Evolutionary conservation across 2,329 filamentous ascomycete species (phyloP), one percentile per base, ranked within the genome.

Genomic region (Diaporthe eres): DNA sequence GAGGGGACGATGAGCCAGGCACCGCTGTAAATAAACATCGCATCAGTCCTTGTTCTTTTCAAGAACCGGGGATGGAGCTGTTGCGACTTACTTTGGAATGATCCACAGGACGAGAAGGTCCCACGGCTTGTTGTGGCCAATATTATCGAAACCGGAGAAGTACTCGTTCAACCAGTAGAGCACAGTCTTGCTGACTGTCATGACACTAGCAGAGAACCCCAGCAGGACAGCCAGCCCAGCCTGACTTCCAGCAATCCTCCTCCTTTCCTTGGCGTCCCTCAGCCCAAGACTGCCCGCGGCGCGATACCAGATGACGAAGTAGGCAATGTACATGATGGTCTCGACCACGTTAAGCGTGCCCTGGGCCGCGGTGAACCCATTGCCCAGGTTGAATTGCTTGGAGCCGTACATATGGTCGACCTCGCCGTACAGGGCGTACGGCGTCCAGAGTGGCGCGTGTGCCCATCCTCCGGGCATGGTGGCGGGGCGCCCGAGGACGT

Each of bases 331-430:
- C 75, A 84, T 74, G 53, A 79, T 74, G 4, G 90, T 79, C 80
- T 85, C 82, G 74, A 80, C 78, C 4, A 81, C 74, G 76, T 85
- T 86, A 60, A 86, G 82, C 9, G 87, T 80, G 39, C 89, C 90
- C 87, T 98, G 95, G 51, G 95, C 94, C 57, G 89, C 90, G 0
- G 94, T 94, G 85, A 97, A 98, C 49, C 95, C 95, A 81, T 92
- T 92, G 31, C 88, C 83, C 22, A 87, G 87, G 77, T 94, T 85
- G 82, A 90, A 95, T 5, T 93, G 92, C 80, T 93, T 92, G 87
- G 90, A 93, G 55, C 95, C 95, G 85, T 98, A 98, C 44, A 96
- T 88, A 83, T 95, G 88, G 84, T 98, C 95, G 78, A 98, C 87
- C 70, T 88, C 86, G 75, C 93, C 94, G 85, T 98, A 98, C 1